Evolutionary conservation across 495 filamentous ascomycete species (phyloP).

Genomic region (Tuber aestivum): DNA sequence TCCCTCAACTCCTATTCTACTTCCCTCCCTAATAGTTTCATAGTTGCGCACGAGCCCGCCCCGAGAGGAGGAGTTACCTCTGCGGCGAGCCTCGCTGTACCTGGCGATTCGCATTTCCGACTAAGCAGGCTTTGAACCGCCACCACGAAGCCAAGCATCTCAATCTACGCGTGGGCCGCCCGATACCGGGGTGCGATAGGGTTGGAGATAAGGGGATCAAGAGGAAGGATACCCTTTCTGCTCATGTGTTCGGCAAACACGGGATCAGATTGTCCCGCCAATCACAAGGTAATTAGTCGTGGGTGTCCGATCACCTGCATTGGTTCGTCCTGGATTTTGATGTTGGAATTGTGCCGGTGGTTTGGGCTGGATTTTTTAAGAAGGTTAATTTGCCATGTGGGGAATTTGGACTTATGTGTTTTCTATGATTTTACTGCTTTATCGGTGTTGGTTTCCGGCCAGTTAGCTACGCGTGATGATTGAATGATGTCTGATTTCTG

Average conservation of each 20-base stretch:
- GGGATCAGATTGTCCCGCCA: neutral
- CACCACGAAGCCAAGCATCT: neutral
- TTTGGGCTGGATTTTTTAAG: too few relatives aligned
- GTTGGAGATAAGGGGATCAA: slow-evolving; percentile 12
- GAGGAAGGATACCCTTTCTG: slow-evolving; percentile 15
- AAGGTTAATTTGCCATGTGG: too few relatives aligned
- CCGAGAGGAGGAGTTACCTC: neutral
- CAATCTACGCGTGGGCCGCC: neutral
- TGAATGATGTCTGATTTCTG: too few relatives aligned
- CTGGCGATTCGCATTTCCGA: neutral
- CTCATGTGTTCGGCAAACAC: neutral
- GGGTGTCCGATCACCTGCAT: too few relatives aligned
- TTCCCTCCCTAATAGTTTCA: neutral
- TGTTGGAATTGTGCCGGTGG: too few relatives aligned
- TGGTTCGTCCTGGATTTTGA: too few relatives aligned
- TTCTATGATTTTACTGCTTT: too few relatives aligned
- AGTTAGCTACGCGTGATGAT: too few relatives aligned
- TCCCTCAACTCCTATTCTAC: neutral
- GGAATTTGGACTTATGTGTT: too few relatives aligned
- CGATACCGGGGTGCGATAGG: slow-evolving; percentile 6
- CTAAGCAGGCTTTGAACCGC: slow-evolving; percentile 10
- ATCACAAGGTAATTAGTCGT: too few relatives aligned
- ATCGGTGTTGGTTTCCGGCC: too few relatives aligned
- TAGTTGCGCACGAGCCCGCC: accelerated
- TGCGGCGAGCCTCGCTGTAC: neutral